Evolutionary conservation across 805 yeast genomes (phyloP).

Genomic region (Ogataea nakhonphanomensis): DNA sequence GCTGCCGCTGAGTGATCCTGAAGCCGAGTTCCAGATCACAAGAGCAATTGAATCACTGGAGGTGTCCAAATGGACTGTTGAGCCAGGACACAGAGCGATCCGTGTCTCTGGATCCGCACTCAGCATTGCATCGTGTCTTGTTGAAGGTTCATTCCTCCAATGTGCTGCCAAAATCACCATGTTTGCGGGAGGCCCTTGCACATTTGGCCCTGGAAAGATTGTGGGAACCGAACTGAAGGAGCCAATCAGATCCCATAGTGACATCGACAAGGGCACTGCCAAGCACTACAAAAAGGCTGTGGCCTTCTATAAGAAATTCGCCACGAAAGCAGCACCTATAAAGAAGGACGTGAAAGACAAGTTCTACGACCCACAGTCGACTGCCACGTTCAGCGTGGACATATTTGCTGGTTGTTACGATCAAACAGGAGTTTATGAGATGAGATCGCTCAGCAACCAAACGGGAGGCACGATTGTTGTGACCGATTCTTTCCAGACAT

Average conservation of each 20-base stretch:
- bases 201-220: conserved; percentile 90
- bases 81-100: conserved; percentile 77
- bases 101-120: conserved; percentile 94
- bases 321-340: conserved; percentile 61
- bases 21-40: conserved; percentile 78
- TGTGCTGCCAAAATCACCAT: conserved; percentile 86
- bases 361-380: conserved; percentile 34
- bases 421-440: conserved; percentile 92
- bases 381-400: conserved; percentile 77
- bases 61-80: conserved; percentile 69
- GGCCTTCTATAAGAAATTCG: conserved; percentile 72
- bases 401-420: conserved; percentile 94
- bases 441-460: conserved; percentile 78
- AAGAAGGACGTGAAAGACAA: conserved; percentile 36
- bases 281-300: conserved; percentile 83
- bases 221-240: conserved; percentile 90
- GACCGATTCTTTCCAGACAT: conserved; percentile 90
- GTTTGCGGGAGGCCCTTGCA: conserved; percentile 94
- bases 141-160: conserved; percentile 80
- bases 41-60: conserved; percentile 73
- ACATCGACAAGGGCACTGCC: conserved; percentile 87
- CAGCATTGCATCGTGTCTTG: conserved; percentile 74
- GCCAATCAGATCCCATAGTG: conserved; percentile 96
- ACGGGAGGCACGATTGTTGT: conserved; percentile 90
- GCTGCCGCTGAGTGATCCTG: conserved; percentile 33